phyloP scores from a whole-genome alignment of 768 basidiomycete genomes.

The Suillus subalutaceus region DNA sequence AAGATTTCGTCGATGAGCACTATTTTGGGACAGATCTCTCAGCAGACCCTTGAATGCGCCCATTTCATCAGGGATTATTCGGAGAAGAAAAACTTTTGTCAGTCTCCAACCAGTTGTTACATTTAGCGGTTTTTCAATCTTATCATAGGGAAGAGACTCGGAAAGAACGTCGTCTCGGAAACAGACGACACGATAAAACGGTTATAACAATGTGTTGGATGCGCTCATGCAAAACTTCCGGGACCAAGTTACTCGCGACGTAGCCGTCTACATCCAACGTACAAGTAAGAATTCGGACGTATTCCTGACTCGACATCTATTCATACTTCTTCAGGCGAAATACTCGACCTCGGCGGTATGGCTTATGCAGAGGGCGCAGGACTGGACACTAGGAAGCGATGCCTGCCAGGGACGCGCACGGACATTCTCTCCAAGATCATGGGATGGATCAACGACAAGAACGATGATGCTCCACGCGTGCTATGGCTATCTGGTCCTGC shows the following conservation, averaged over 20 bases:
- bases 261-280: neutral
- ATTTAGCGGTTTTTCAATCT: too few relatives aligned
- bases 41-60: conserved; percentile 10
- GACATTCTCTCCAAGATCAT: conserved; percentile 27
- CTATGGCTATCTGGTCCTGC: neutral
- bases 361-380: neutral
- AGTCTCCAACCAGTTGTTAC: too few relatives aligned
- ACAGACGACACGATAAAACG: neutral
- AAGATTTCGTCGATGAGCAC: neutral
- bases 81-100: conserved; percentile 12
- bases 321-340: neutral
- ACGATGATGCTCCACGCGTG: conserved; percentile 1
- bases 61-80: conserved; percentile 14
- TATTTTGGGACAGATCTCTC: conserved; percentile 5
- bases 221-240: conserved; percentile 4
- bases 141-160: neutral
- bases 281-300: neutral
- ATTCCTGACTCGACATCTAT: neutral
- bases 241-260: neutral
- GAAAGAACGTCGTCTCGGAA: neutral
- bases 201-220: neutral
- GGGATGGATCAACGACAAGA: conserved; percentile 22
- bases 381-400: conserved; percentile 5
- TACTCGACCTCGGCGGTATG: neutral
- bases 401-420: conserved; percentile 24